Evolutionary conservation across 1,284 basidiomycete genomes (phyloP), one percentile per base, ranked within the genome.

Genomic region (Heterobasidion occidentale): DNA sequence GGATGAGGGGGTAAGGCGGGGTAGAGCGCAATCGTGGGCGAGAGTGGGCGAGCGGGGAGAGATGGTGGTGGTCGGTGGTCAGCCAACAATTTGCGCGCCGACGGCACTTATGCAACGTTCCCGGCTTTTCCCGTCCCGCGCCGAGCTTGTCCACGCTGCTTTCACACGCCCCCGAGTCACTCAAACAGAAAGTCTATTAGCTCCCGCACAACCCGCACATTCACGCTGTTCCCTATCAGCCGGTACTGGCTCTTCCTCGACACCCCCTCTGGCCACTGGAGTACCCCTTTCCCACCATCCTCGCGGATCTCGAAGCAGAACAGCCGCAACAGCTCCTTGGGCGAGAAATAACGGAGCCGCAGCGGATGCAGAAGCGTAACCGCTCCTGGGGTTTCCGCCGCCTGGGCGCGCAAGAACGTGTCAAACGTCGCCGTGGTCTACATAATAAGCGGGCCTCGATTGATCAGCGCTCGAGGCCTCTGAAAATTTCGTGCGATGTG

Each of bases 211-310:
- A 90, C 87, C 55, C 74, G 73, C 3, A 90, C 85, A 69, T 90
- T 90, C 7, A 90, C 82, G 58, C 88, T 90, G 65, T 91, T 91
- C 20, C 89, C 89, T 58, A 91, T 84, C 34, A 90, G 70, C 48
- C 81, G 77, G 62, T 91, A 90, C 63, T 81, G 82, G 9, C 83
- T 80, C 67, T 86, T 90, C 1, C 63, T 75, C 2, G 84, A 83
- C 8, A 88, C 68, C 3, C 65, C 65, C 11, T 67, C 62, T 3
- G 88, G 88, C 87, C 87, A 91, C 33, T 65, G 55, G 62, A 88
- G 86, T 12, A n/a, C 11, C 8, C 53, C 12, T 17, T 19, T 8
- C 38, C 20, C 48, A 9, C 64, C 58, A 12, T 58, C 47, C n/a
- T 56, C 47, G 1, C 45, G 7, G 3, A 35, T 53, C 3, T 75